Conservation (phyloP, 2,329 filamentous ascomycete species). For the Penicillium brasilianum region DNA sequence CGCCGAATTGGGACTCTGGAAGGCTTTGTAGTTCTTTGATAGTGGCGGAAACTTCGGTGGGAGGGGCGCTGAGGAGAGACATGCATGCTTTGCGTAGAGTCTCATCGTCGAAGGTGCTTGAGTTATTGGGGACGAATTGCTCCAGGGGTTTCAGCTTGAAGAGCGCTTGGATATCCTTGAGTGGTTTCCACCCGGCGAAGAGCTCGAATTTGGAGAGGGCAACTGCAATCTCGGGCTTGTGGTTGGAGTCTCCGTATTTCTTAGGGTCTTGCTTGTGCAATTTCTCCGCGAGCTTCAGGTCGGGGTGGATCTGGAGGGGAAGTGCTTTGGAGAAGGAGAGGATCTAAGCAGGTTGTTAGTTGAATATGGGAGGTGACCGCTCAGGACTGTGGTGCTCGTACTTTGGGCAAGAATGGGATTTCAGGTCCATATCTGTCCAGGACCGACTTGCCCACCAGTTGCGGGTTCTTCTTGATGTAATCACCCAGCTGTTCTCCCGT, state of each 20-base stretch:
- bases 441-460: conserved; percentile 67
- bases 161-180: conserved; percentile 63
- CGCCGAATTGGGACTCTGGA: conserved; percentile 55
- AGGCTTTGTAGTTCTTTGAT: conserved; percentile 58
- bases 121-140: conserved; percentile 56
- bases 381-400: conserved; percentile 25
- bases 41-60: conserved; percentile 58
- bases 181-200: conserved; percentile 75
- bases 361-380: too few relatives aligned
- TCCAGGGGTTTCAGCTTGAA: conserved; percentile 61
- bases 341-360: conserved; percentile 51
- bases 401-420: conserved; percentile 75
- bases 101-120: conserved; percentile 60
- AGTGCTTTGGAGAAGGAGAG: conserved; percentile 77
- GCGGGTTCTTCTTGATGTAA: conserved; percentile 66
- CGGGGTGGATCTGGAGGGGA: conserved; percentile 75
- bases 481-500: conserved; percentile 69
- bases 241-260: conserved; percentile 73
- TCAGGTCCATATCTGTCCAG: conserved; percentile 66
- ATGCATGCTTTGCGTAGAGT: conserved; percentile 62
- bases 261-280: conserved; percentile 68
- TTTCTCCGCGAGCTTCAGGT: conserved; percentile 68
- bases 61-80: conserved; percentile 58
- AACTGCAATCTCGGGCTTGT: conserved; percentile 80
- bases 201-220: conserved; percentile 74